These are phyloP conservation scores for Trichophyton rubrum DNA, from an alignment of 2,329 filamentous ascomycete species.

Conservation along the genomic window DNA sequence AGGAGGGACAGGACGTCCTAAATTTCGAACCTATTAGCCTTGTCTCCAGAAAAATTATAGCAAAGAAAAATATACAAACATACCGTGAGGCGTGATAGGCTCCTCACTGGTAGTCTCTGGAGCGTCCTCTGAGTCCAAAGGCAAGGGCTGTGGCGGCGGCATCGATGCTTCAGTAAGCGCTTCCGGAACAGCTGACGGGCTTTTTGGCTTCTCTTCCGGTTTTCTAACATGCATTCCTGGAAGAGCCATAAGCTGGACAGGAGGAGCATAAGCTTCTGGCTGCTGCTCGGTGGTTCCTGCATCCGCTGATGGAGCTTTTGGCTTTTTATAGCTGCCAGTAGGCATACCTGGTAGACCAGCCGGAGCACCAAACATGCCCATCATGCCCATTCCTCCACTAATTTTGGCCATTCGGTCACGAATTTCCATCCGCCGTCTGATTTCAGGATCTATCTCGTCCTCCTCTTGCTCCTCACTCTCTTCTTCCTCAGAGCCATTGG, in stretches of 20 bases:
- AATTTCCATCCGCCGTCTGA: slow-evolving; percentile 72
- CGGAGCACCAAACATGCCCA: slow-evolving; percentile 70
- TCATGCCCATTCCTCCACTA: slow-evolving; percentile 95
- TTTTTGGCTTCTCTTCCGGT: slow-evolving; percentile 6
- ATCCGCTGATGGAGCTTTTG: slow-evolving; percentile 35
- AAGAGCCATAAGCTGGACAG: slow-evolving; percentile 47
- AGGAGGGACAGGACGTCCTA: not conserved
- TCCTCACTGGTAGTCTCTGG: not conserved
- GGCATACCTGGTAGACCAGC: slow-evolving; percentile 46
- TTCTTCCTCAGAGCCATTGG: slow-evolving; percentile 41
- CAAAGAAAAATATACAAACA: not conserved
- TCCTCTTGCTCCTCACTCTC: slow-evolving; percentile 63
- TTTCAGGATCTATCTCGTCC: slow-evolving; percentile 77
- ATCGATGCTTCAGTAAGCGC: not conserved
- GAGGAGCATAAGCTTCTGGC: slow-evolving; percentile 26
- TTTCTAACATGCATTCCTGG: slow-evolving; percentile 48
- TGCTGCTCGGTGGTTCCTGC: slow-evolving; percentile 24
- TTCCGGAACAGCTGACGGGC: not conserved
- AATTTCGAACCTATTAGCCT: not conserved
- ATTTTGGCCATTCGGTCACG: slow-evolving; percentile 96
- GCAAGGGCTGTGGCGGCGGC: not conserved
- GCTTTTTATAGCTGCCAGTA: slow-evolving; percentile 23
- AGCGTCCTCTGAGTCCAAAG: not conserved
- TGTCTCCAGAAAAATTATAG: not conserved
- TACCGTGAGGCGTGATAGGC: not conserved